A percentile compares a stretch with the other conserved stretches of the same genome.
Evolutionary conservation across 2,329 filamentous ascomycete species (phyloP).

Genomic region (Lomentospora prolificans): DNA sequence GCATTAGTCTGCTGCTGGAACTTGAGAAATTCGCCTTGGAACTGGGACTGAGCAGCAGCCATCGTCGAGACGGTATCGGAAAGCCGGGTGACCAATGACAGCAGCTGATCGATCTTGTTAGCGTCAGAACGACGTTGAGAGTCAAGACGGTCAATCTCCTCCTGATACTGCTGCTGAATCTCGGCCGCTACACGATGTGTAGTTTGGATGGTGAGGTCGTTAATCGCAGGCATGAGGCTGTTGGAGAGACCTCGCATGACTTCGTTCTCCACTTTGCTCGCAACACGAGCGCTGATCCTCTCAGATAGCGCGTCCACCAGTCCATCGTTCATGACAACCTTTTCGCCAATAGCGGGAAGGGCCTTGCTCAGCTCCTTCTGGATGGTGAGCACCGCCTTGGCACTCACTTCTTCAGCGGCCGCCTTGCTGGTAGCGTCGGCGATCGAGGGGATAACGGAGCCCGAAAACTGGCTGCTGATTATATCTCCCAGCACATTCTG

Average conservation of each 20-base stretch:
- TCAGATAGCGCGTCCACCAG: slow-evolving; percentile 6
- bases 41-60: slow-evolving; percentile 56
- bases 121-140: slow-evolving; percentile 39
- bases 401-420: slow-evolving; percentile 62
- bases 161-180: slow-evolving; percentile 51
- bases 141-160: slow-evolving; percentile 40
- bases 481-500: slow-evolving; percentile 67
- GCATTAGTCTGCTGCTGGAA: slow-evolving; percentile 37
- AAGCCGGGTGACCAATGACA: slow-evolving; percentile 54
- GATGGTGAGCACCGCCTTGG: slow-evolving; percentile 57
- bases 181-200: slow-evolving; percentile 59
- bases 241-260: slow-evolving; percentile 51
- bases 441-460: slow-evolving; percentile 66
- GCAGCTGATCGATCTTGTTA: slow-evolving; percentile 64
- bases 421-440: slow-evolving; percentile 56
- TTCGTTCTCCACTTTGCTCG: slow-evolving; percentile 54
- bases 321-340: slow-evolving; percentile 6
- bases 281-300: slow-evolving; percentile 6
- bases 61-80: slow-evolving; percentile 61
- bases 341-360: slow-evolving; percentile 52
- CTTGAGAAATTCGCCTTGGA: slow-evolving; percentile 56
- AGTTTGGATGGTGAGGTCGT: slow-evolving; percentile 52
- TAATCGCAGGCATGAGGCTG: slow-evolving; percentile 57
- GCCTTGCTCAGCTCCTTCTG: slow-evolving; percentile 61
- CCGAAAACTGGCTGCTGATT: slow-evolving; percentile 65